Evolutionary conservation across 2,329 filamentous ascomycete species (phyloP).

Genomic region (Xylariaceae sp.): DNA sequence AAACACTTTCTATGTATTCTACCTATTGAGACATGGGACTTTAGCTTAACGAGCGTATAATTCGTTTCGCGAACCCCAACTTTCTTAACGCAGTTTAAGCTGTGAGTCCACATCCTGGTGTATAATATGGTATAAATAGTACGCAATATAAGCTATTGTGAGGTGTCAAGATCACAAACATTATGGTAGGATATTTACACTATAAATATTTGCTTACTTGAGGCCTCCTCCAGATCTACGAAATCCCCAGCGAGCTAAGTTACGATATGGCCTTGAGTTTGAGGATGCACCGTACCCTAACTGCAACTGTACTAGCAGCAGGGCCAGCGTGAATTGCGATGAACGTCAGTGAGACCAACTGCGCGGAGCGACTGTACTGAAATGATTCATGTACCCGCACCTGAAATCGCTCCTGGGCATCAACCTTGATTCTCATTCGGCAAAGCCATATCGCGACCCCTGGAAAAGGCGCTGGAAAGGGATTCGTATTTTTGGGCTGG

Average conservation of each 20-base stretch:
- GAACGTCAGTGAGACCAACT: slow-evolving; percentile 12
- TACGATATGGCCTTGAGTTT: too few relatives aligned
- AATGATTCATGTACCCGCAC: not conserved
- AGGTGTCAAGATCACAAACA: not conserved
- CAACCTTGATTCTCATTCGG: not conserved
- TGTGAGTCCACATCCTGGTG: too few relatives aligned
- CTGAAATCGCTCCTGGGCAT: not conserved
- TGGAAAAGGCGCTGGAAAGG: slow-evolving; percentile 12
- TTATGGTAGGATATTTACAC: too few relatives aligned
- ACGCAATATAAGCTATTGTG: too few relatives aligned
- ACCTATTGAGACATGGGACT: slow-evolving; percentile 5
- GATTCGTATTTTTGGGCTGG: slow-evolving; percentile 19
- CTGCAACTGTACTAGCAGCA: slow-evolving; percentile 6
- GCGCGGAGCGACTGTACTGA: slow-evolving; percentile 1
- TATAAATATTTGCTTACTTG: too few relatives aligned
- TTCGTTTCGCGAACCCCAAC: too few relatives aligned
- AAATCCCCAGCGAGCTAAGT: too few relatives aligned
- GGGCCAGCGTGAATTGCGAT: slow-evolving; percentile 16
- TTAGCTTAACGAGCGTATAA: too few relatives aligned
- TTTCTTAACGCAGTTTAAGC: too few relatives aligned
- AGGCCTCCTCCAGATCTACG: too few relatives aligned
- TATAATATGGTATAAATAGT: too few relatives aligned
- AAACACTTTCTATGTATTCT: not conserved
- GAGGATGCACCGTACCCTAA: too few relatives aligned
- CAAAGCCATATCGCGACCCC: slow-evolving; percentile 14